phyloP scores from a whole-genome alignment of 495 filamentous ascomycete species.

The Zalerion maritima region DNA sequence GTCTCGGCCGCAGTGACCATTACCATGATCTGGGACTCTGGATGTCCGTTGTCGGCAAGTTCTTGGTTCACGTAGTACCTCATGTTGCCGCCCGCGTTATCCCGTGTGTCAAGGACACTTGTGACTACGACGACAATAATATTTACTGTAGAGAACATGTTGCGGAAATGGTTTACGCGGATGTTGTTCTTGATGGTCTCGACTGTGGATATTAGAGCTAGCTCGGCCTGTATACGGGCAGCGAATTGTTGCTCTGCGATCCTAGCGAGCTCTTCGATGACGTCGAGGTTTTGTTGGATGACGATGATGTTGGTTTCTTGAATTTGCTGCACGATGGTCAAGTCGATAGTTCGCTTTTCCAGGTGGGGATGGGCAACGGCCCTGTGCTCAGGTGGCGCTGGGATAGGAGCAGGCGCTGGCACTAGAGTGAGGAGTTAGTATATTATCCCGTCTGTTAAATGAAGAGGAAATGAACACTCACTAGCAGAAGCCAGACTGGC shows the following conservation, averaged over 20 bases:
- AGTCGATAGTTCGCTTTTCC: constrained; percentile 8
- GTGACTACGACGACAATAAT: constrained; percentile 20
- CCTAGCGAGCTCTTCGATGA: constrained; percentile 15
- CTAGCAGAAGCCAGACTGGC: constrained; percentile 15
- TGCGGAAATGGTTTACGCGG: constrained; percentile 20
- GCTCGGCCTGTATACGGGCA: constrained; percentile 17
- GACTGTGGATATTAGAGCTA: constrained; percentile 17
- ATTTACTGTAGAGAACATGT: constrained; percentile 21
- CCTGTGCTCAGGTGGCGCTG: too few species aligned
- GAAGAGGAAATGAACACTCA: constrained; percentile 6
- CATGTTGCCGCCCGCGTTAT: constrained; percentile 10
- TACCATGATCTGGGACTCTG: constrained; percentile 16
- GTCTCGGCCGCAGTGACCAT: constrained; percentile 18
- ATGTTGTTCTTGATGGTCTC: constrained; percentile 25
- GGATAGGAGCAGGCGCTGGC: too few species aligned
- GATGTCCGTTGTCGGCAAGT: constrained; percentile 19
- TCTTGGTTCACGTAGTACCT: constrained; percentile 22
- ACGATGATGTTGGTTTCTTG: constrained; percentile 15
- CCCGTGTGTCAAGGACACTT: constrained; percentile 18
- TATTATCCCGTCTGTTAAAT: too few species aligned
- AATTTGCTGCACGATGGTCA: constrained; percentile 14
- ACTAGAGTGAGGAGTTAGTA: too few species aligned
- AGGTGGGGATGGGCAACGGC: too few species aligned
- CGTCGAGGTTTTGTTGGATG: constrained; percentile 14
- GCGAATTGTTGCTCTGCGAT: constrained; percentile 21